Base-by-base conservation (phyloP, 805 yeast genomes). In the Metschnikowia picachoensis region DNA sequence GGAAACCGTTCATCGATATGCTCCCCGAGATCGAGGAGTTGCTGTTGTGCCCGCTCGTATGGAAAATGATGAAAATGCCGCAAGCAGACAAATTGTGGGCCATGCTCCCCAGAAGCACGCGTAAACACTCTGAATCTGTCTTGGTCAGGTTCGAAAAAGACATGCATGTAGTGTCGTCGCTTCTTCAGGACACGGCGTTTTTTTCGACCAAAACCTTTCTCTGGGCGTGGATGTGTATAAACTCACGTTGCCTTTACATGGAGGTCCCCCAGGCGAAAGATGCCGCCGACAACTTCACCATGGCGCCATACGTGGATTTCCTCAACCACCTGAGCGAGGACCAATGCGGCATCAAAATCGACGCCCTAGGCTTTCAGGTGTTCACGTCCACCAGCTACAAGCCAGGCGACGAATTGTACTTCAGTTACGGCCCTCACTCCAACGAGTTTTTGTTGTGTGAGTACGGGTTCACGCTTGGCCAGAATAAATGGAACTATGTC, bases 221-320 rank as follows among this genome's bases (percentile, higher is more conserved):
- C 10, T 81, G 88, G 79, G 79, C 86, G 0, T 92, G 96, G 95
- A 73, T 87, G 57, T 83, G 92, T 57, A 87, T 91, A 46, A 92
- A 94, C 61, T 85, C 97, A 2, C 82, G 99, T 66, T 92, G 98
- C 62, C 70, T 92, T 6, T 91, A 89, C 61, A 82, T 84, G 83
- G 74, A 77, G 3, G 65, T 87, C 2, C 82, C 86, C 1, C 72
- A 76, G 39, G 74, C 76, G 31, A 74, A 76, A 46, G 66, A 70
- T 14, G 59, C 60, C 2, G 77, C 68, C 25, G 88, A 85, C 53
- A 85, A 87, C 61, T 83, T 92, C 68, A 88, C 98, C 2, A 68
- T 92, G 79, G 97, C 92, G 0, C 99, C 99, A 0, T 83, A 72
- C 51, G 90, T 91, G 20, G 99, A 92, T 67, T 86, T 87, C 61